phyloP scores from a whole-genome alignment of 805 yeast species.

The Kuraishia molischiana region DNA sequence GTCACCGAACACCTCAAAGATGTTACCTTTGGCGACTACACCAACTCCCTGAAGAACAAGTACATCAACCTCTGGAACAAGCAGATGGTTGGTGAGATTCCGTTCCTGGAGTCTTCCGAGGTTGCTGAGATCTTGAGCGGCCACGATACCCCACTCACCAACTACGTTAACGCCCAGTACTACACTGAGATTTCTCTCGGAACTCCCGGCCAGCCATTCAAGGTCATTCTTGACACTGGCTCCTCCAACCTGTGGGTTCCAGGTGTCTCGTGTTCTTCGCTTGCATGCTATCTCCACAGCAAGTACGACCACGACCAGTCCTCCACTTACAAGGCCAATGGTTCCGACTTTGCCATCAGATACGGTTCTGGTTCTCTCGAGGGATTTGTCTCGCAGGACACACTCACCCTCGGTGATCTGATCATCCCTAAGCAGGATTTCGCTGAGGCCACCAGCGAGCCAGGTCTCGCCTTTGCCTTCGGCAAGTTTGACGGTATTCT shows the following conservation, averaged over 20 bases:
- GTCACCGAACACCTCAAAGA: slow-evolving; percentile 36
- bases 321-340: slow-evolving; percentile 80
- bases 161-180: slow-evolving; percentile 94
- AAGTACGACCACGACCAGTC: slow-evolving; percentile 83
- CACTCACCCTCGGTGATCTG: slow-evolving; percentile 74
- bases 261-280: slow-evolving; percentile 74
- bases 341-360: slow-evolving; percentile 73
- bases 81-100: slow-evolving; percentile 25
- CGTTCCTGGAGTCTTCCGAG: slow-evolving; percentile 25
- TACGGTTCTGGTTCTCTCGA: slow-evolving; percentile 92
- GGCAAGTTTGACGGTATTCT: slow-evolving; percentile 98
- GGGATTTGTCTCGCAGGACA: slow-evolving; percentile 87
- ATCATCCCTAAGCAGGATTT: slow-evolving; percentile 82
- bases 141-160: slow-evolving; percentile 79
- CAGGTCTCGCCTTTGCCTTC: slow-evolving; percentile 96
- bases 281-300: slow-evolving; percentile 91
- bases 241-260: slow-evolving; percentile 98
- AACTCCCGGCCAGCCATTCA: slow-evolving; percentile 88
- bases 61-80: slow-evolving; percentile 30
- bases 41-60: slow-evolving; percentile 36
- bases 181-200: slow-evolving; percentile 87
- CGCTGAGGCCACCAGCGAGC: slow-evolving; percentile 96
- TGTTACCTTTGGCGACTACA: slow-evolving; percentile 33
- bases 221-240: slow-evolving; percentile 94
- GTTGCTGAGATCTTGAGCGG: slow-evolving; percentile 19